Evolutionary conservation across 2,329 filamentous ascomycete genomes (phyloP).

Genomic region (Penicillium digitatum): DNA sequence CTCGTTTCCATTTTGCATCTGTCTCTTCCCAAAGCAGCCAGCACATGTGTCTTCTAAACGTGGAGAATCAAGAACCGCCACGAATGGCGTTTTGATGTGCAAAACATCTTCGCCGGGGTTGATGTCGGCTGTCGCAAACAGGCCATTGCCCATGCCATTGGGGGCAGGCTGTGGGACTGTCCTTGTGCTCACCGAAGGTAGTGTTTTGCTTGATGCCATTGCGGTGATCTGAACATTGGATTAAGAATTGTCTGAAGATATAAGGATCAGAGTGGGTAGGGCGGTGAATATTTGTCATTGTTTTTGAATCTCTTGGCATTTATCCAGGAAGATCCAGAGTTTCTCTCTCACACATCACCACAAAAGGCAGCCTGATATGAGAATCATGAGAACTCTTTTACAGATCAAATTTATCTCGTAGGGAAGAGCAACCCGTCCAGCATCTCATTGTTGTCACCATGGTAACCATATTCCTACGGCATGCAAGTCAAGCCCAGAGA

Average conservation of each 20-base stretch:
- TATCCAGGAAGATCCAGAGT: background rate
- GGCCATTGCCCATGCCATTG: conserved; percentile 47
- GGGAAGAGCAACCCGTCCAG: background rate
- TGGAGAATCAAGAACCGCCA: conserved; percentile 52
- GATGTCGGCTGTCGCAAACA: conserved; percentile 53
- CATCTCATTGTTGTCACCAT: background rate
- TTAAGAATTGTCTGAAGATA: background rate
- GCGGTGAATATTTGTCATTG: background rate
- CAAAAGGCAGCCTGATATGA: background rate
- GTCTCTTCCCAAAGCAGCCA: conserved; percentile 51
- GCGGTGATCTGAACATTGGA: conserved; percentile 9
- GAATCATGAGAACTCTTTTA: background rate
- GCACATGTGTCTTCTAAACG: conserved; percentile 55
- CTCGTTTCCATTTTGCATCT: conserved; percentile 21
- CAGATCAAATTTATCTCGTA: background rate
- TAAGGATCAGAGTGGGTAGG: background rate
- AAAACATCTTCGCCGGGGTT: conserved; percentile 49
- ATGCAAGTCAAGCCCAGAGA: background rate
- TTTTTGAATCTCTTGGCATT: conserved; percentile 2
- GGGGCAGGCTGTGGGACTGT: conserved; percentile 24
- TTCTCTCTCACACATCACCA: background rate
- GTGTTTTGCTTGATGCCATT: conserved; percentile 18
- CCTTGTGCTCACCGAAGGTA: conserved; percentile 23
- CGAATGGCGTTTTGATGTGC: conserved; percentile 49
- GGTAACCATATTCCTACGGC: background rate